Evolutionary conservation across 345 rosid genomes (phyloP).

Genomic region (Sapria himalayana): DNA sequence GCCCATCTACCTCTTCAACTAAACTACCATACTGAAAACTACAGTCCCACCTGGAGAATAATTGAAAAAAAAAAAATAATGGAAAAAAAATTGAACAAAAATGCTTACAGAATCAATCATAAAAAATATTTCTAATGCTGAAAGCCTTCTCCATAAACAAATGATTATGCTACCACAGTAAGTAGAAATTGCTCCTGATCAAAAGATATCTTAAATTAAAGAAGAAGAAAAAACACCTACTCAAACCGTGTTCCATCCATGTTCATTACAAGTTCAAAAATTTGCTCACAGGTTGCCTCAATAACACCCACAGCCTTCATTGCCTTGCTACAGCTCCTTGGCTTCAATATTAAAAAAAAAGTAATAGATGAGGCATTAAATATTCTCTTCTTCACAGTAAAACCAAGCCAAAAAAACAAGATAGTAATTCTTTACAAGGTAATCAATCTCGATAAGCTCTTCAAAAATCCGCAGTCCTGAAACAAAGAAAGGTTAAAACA

Average conservation of each 20-base stretch:
- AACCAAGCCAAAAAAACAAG: constrained; percentile 10
- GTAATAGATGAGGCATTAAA: constrained; percentile 10
- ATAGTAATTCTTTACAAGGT: constrained; percentile 45
- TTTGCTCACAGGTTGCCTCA: constrained; percentile 93
- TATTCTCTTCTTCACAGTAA: constrained; percentile 7
- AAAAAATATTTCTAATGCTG: no score
- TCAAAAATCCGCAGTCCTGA: constrained; percentile 99
- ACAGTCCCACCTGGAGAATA: constrained; percentile 83
- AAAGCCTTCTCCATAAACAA: no score
- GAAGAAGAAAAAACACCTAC: constrained; percentile 39
- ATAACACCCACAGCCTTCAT: constrained; percentile 99
- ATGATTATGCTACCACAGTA: no score
- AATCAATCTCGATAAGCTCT: constrained; percentile 96
- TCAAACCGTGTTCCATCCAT: constrained; percentile 97
- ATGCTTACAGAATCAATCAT: no score
- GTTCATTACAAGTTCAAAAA: constrained; percentile 96
- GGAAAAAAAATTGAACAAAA: no score
- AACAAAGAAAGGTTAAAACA: constrained; percentile 8
- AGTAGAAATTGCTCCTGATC: no score
- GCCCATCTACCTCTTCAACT: constrained; percentile 99
- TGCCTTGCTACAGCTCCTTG: constrained; percentile 99
- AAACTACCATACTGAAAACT: constrained; percentile 84
- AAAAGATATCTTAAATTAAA: no score
- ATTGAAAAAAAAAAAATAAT: constrained; percentile 1
- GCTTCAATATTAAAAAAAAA: constrained; percentile 31